Base-by-base conservation (phyloP, 306 rosid genomes). In the Alnus glutinosa region DNA sequence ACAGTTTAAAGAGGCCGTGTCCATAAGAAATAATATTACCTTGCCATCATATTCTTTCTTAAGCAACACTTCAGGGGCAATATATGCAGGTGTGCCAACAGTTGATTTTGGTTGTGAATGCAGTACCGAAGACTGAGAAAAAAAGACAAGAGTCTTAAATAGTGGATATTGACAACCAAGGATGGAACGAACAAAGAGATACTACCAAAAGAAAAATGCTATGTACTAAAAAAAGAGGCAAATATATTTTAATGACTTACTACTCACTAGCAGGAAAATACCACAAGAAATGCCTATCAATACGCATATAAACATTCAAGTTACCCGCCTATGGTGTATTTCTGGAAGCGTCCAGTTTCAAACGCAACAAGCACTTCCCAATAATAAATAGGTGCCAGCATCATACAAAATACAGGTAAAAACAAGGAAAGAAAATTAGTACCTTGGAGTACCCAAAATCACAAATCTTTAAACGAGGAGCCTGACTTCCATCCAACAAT, bases 21-120 rank as follows among this genome's bases (percentile, higher is more conserved):
- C 9, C 73, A 61, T 37, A 69, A 75, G 76, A 70, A 54, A 50
- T 8, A 62, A 73, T 50, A 74, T 80, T 92, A 90, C 98, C 98
- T 94, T 94, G 87, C 98, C 98, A 83, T 94, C 97, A 78, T 94
- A 94, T 86, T 94, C 98, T 88, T 91, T 94, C 89, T 94, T 94
- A 57, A 92, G 97, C 77, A 94, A 87, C 78, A 94, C 97, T 84
- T 94, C 98, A 34, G 98, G 98, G 70, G 98, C 98, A 47, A 94
- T 94, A 73, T 94, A 94, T 51, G 98, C 98, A 61, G 98, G 98
- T 63, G 98, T 94, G 46, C 98, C 98, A 74, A 94, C 98, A 0
- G 98, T 94, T 71, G 98, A 94, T 86, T 92, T 94, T 77, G 98
- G 98, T 86, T 94, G 98, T 15, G 98, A 94, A 81, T 94, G 98